Base-by-base conservation (phyloP, 306 rosid species). In the Datisca glomerata region DNA sequence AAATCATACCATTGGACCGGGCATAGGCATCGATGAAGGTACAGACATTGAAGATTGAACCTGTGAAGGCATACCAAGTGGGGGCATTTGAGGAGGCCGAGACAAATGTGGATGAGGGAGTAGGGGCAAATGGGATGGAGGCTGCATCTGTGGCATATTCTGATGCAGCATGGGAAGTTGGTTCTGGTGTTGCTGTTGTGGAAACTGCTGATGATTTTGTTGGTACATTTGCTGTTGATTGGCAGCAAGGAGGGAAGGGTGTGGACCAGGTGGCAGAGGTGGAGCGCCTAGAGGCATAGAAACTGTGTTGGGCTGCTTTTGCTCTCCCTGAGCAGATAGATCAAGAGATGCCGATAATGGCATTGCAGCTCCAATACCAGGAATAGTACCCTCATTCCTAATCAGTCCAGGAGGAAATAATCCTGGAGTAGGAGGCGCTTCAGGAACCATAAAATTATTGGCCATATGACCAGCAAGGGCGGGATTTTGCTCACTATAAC, bases 181-280 rank as follows among this genome's bases (percentile, higher is more conserved):
- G 38, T 54, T 64, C 44, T 62, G 74, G 39, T 73, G 93, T 29
- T 73, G 68, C 25, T 63, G 74, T 50, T 79, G 97, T 19, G 76
- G 70, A 41, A 75, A 75, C 72, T 89, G 97, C 63, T 82, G 97
- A 57, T 76, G 79, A 68, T 74, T 89, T 45, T 77, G 93, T 40
- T 77, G 93, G 65, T 67, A 89, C 32, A 73, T 67, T 51, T 74
- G 93, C 56, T 89, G 97, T 70, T 89, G 97, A 55, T 80, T 89
- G 47, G 65, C 55, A 49, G 67, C 75, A 41, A 89, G 93, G 63
- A 87, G 94, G 47, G 95, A 89, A 25, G 97, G 97, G 60, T 89
- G 97, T 18, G 97, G 97, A 51, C 97, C 97, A 16, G 97, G 95
- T 20, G 97, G 97, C 33, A 89, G 95, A 67, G 95, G 94, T 45